Percentiles rank a stretch among this genome's conserved stretches.
Evolutionary conservation across 768 basidiomycete genomes (phyloP).

Genomic region (Daedaleopsis nitida): DNA sequence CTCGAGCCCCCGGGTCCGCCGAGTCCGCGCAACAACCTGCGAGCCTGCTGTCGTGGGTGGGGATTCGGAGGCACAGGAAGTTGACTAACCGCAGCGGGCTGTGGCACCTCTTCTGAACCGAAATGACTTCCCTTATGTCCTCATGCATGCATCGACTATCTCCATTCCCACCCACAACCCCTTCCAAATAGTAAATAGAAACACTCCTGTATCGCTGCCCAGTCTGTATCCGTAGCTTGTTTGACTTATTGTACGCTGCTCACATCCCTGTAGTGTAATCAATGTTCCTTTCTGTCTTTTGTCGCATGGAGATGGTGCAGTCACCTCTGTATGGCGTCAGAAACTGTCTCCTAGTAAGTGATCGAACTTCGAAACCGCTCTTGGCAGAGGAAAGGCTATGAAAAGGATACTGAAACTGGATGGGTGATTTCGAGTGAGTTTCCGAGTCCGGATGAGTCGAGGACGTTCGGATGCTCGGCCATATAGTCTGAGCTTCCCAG

Average conservation of each 20-base stretch:
- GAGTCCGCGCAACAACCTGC: not conserved
- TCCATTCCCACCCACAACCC: too few relatives aligned
- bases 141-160: not conserved
- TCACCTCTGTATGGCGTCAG: not conserved
- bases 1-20: not conserved
- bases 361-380: too few relatives aligned
- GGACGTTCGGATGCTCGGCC: not conserved
- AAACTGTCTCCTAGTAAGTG: not conserved
- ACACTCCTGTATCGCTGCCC: not conserved
- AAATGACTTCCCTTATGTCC: not conserved
- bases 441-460: too few relatives aligned
- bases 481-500: too few relatives aligned
- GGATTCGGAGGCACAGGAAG: conserved; percentile 23
- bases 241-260: not conserved
- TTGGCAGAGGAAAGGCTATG: too few relatives aligned
- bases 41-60: conserved; percentile 9
- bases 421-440: not conserved
- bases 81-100: conserved; percentile 24
- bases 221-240: not conserved
- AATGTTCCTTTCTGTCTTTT: not conserved
- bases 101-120: conserved; percentile 26
- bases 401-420: too few relatives aligned
- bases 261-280: not conserved
- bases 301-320: too few relatives aligned
- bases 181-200: not conserved